Conservation (phyloP, 1,139 yeast genomes). For the Yamadazyma spencermartinsiae region DNA sequence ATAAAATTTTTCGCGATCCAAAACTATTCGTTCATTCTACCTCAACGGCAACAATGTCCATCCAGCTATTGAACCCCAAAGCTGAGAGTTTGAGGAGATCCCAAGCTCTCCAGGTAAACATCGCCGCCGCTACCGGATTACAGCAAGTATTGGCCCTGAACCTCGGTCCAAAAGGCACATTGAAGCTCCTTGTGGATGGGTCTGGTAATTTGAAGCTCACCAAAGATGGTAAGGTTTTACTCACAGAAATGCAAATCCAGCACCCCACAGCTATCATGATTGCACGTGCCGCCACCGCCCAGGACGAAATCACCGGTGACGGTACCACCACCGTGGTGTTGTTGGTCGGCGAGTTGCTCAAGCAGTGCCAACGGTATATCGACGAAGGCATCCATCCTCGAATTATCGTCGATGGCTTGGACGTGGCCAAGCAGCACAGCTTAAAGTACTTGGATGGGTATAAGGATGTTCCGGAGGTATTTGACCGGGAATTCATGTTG, state of each 20-base stretch:
- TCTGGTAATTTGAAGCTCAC: slow-evolving; percentile 94
- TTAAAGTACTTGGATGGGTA: slow-evolving; percentile 68
- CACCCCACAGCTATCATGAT: slow-evolving; percentile 99
- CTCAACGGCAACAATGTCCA: slow-evolving; percentile 33
- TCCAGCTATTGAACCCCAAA: slow-evolving; percentile 92
- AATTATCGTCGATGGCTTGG: slow-evolving; percentile 93
- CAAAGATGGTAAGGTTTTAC: slow-evolving; percentile 92
- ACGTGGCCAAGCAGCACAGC: slow-evolving; percentile 76
- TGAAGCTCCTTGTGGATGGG: slow-evolving; percentile 95
- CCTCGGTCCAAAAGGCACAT: slow-evolving; percentile 95
- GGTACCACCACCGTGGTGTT: slow-evolving; percentile 98
- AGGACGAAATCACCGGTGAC: slow-evolving; percentile 98
- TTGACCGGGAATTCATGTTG: slow-evolving; percentile 83
- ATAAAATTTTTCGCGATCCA: background rate
- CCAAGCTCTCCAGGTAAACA: slow-evolving; percentile 94
- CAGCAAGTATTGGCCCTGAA: slow-evolving; percentile 90
- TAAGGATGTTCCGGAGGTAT: slow-evolving; percentile 37
- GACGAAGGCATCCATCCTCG: slow-evolving; percentile 97
- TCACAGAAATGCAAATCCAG: slow-evolving; percentile 97
- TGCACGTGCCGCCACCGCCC: slow-evolving; percentile 98
- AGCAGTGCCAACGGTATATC: slow-evolving; percentile 91
- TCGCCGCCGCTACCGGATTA: slow-evolving; percentile 94
- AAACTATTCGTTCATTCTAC: background rate
- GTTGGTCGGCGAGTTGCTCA: slow-evolving; percentile 89
- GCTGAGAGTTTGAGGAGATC: slow-evolving; percentile 94